These are phyloP conservation scores for Fomitopsis pinicola DNA, from an alignment of 1,284 basidiomycete genomes.

Conservation along the genomic window DNA sequence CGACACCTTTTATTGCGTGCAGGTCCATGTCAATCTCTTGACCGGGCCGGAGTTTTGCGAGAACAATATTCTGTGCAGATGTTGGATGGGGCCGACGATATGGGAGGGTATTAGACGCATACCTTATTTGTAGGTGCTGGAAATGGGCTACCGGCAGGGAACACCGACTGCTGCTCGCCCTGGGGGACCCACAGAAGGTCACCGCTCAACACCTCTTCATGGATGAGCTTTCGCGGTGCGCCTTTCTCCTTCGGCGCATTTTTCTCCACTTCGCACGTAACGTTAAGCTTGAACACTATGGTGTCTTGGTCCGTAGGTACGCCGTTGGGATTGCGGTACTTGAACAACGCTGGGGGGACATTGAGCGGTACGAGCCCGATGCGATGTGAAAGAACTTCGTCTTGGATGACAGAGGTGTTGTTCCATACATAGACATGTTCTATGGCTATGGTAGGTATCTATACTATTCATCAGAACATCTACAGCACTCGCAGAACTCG, in stretches of 20 bases:
- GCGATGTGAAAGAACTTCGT: slow-evolving; percentile 91
- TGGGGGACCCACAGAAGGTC: slow-evolving; percentile 82
- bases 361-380: slow-evolving; percentile 89
- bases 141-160: slow-evolving; percentile 34
- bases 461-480: neutral
- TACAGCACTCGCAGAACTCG: neutral
- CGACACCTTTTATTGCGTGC: slow-evolving; percentile 94
- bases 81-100: neutral
- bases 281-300: slow-evolving; percentile 64
- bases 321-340: slow-evolving; percentile 27
- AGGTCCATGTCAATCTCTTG: slow-evolving; percentile 83
- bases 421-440: slow-evolving; percentile 94
- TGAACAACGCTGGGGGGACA: slow-evolving; percentile 73
- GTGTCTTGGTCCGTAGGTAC: slow-evolving; percentile 87
- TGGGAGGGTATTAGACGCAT: neutral
- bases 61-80: slow-evolving; percentile 64
- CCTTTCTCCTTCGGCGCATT: slow-evolving; percentile 19
- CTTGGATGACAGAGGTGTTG: slow-evolving; percentile 93
- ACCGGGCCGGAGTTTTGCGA: slow-evolving; percentile 93
- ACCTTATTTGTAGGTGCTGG: slow-evolving; percentile 69
- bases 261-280: slow-evolving; percentile 67
- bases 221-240: slow-evolving; percentile 14
- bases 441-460: slow-evolving; percentile 93
- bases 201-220: slow-evolving; percentile 61
- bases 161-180: slow-evolving; percentile 73